These are phyloP conservation scores for Yamadazyma paraphyllophila DNA, from an alignment of 805 yeast genomes.

Conservation along the genomic window DNA sequence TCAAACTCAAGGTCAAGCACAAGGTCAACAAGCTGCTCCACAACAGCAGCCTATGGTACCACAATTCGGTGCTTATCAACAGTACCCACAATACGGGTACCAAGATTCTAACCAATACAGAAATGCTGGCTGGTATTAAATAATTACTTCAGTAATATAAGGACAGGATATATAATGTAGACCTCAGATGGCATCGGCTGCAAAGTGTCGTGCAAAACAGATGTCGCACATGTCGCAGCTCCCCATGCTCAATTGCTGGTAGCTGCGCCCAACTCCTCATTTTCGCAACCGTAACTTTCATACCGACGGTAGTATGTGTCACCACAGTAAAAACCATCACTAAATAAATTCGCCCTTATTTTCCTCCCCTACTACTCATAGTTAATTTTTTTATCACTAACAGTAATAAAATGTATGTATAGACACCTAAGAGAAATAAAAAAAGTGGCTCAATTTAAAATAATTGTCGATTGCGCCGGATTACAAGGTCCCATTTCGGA, in stretches of 20 bases:
- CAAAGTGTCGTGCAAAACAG: too few species aligned
- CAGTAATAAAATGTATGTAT: conserved; percentile 7
- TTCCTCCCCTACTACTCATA: conserved; percentile 5
- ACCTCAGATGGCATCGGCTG: neutral
- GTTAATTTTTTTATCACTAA: neutral
- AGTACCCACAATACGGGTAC: conserved; percentile 46
- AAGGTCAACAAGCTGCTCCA: conserved; percentile 12
- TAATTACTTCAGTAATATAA: conserved; percentile 1
- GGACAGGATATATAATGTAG: conserved; percentile 9
- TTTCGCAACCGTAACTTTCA: conserved; percentile 8
- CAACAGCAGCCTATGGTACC: conserved; percentile 40
- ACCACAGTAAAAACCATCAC: conserved; percentile 13
- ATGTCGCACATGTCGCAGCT: too few species aligned
- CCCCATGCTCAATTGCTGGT: too few species aligned
- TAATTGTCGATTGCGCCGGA: neutral
- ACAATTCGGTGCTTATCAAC: conserved; percentile 46
- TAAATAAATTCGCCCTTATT: conserved; percentile 6
- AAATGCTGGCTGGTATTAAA: conserved; percentile 38
- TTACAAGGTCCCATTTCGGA: neutral
- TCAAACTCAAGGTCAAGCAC: conserved; percentile 13
- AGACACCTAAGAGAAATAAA: neutral
- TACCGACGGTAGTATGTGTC: conserved; percentile 10
- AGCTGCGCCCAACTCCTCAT: too few species aligned
- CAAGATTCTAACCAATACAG: conserved; percentile 43
- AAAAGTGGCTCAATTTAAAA: conserved; percentile 1